A percentile compares a stretch with the other conserved stretches of the same genome.
These are phyloP conservation scores for Cyberlindnera americana DNA, from an alignment of 805 yeast species.

Conservation along the genomic window DNA sequence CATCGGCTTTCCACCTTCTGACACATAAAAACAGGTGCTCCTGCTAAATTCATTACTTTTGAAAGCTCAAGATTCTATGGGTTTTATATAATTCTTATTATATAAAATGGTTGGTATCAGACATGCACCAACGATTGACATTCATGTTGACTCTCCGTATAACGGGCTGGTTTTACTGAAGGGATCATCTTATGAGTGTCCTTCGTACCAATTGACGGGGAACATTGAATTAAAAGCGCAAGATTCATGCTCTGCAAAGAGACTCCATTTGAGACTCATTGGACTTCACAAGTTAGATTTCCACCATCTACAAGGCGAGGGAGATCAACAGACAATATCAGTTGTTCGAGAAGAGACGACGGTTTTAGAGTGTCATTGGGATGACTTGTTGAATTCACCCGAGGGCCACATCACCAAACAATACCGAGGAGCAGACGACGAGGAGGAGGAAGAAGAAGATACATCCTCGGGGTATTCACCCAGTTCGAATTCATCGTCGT, in stretches of 20 bases:
- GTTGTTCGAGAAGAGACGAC: slow-evolving; percentile 47
- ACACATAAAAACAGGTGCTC: slow-evolving; percentile 1
- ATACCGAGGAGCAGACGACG: background rate
- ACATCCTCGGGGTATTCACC: too few species aligned
- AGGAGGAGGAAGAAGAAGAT: background rate
- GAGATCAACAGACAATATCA: slow-evolving; percentile 32
- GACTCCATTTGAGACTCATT: slow-evolving; percentile 53
- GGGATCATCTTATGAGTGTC: slow-evolving; percentile 72
- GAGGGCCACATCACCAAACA: slow-evolving; percentile 25
- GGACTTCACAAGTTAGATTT: slow-evolving; percentile 64
- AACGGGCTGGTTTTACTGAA: slow-evolving; percentile 66
- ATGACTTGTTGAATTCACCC: slow-evolving; percentile 38
- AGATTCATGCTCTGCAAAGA: slow-evolving; percentile 62
- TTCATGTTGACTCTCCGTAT: slow-evolving; percentile 30
- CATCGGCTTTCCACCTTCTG: background rate
- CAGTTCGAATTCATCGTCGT: slow-evolving; percentile 5
- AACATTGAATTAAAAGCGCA: slow-evolving; percentile 64
- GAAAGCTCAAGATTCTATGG: too few species aligned
- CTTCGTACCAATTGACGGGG: slow-evolving; percentile 69
- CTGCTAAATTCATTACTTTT: background rate
- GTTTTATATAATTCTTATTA: too few species aligned
- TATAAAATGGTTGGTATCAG: slow-evolving; percentile 7
- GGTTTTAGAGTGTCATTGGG: slow-evolving; percentile 74
- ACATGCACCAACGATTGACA: slow-evolving; percentile 7
- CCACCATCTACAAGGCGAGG: slow-evolving; percentile 32